A percentile compares a stretch with the other conserved stretches of the same genome.
These are phyloP conservation scores for Cutaneotrichosporon mucoides DNA, from an alignment of 1,284 basidiomycete species.

Conservation along the genomic window DNA sequence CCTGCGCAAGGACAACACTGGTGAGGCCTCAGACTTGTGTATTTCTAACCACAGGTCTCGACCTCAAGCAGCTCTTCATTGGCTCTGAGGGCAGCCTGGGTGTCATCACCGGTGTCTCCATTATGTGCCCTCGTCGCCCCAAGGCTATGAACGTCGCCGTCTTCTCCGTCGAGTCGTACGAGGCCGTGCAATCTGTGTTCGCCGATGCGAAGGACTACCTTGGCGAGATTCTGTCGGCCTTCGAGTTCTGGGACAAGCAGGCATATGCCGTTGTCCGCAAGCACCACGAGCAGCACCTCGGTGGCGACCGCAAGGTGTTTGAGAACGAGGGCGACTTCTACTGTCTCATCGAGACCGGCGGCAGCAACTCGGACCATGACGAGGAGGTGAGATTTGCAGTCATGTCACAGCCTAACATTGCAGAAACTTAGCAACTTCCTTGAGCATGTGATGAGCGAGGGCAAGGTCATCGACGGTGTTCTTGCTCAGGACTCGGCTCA, in stretches of 20 bases:
- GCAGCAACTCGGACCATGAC: constrained; percentile 89
- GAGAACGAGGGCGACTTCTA: constrained; percentile 79
- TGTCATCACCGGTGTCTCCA: constrained; percentile 90
- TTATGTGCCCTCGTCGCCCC: constrained; percentile 87
- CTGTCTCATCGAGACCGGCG: constrained; percentile 89
- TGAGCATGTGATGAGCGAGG: constrained; percentile 71
- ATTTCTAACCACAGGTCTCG: constrained; percentile 65
- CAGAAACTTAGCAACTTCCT: constrained; percentile 85
- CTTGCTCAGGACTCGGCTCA: constrained; percentile 89
- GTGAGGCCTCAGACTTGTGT: constrained; percentile 49
- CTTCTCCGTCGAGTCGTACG: constrained; percentile 56
- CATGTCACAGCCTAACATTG: not conserved
- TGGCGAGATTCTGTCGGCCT: constrained; percentile 94
- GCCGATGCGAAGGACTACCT: constrained; percentile 62
- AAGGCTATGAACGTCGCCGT: constrained; percentile 58
- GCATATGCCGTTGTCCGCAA: constrained; percentile 71
- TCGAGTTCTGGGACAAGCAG: constrained; percentile 87
- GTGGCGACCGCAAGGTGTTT: constrained; percentile 45
- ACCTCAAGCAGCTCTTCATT: constrained; percentile 97
- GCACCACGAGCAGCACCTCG: constrained; percentile 45
- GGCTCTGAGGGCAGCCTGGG: constrained; percentile 96
- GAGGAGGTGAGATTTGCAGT: constrained; percentile 62
- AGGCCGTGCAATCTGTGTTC: constrained; percentile 56
- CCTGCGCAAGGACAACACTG: constrained; percentile 96
- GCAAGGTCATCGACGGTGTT: constrained; percentile 84